Conservation (phyloP, 2,329 filamentous ascomycete genomes). For the Colletotrichum liriopes region DNA sequence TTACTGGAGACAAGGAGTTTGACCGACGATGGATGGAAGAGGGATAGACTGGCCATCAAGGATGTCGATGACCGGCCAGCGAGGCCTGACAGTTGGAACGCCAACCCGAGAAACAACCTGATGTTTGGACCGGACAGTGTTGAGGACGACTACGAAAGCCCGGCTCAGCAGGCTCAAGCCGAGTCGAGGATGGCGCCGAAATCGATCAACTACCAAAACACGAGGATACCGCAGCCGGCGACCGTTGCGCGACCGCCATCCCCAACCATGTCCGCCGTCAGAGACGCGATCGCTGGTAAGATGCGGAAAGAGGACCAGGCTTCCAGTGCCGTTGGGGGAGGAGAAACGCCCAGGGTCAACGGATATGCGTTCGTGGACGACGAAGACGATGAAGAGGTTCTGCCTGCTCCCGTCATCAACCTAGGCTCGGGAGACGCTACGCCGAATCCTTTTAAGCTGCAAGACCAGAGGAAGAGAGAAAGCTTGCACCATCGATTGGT, state of each 20-base stretch:
- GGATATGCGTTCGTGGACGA: slow-evolving; percentile 97
- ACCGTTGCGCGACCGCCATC: slow-evolving; percentile 72
- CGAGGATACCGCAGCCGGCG: slow-evolving; percentile 76
- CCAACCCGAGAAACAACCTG: slow-evolving; percentile 82
- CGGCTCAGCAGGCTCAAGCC: slow-evolving; percentile 78
- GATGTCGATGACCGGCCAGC: slow-evolving; percentile 82
- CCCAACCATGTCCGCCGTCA: slow-evolving; percentile 87
- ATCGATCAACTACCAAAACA: slow-evolving; percentile 86
- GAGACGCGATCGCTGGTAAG: slow-evolving; percentile 85
- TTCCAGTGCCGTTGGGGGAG: slow-evolving; percentile 68
- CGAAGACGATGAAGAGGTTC: slow-evolving; percentile 67
- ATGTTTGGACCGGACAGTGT: slow-evolving; percentile 86
- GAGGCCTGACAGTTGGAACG: slow-evolving; percentile 82
- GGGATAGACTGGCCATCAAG: slow-evolving; percentile 74
- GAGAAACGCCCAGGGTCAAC: slow-evolving; percentile 90
- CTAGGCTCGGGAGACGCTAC: slow-evolving; percentile 74
- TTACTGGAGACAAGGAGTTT: slow-evolving; percentile 64
- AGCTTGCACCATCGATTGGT: slow-evolving; percentile 89
- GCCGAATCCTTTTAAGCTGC: slow-evolving; percentile 85
- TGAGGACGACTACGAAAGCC: slow-evolving; percentile 73
- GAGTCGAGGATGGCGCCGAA: slow-evolving; percentile 83
- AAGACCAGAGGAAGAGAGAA: slow-evolving; percentile 83
- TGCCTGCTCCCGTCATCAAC: slow-evolving; percentile 62
- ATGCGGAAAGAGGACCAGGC: slow-evolving; percentile 76
- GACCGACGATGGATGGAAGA: slow-evolving; percentile 69